Percentiles rank a stretch among this genome's conserved stretches.
Conservation (phyloP, 768 basidiomycete species). For the Lyophyllum semitale region DNA sequence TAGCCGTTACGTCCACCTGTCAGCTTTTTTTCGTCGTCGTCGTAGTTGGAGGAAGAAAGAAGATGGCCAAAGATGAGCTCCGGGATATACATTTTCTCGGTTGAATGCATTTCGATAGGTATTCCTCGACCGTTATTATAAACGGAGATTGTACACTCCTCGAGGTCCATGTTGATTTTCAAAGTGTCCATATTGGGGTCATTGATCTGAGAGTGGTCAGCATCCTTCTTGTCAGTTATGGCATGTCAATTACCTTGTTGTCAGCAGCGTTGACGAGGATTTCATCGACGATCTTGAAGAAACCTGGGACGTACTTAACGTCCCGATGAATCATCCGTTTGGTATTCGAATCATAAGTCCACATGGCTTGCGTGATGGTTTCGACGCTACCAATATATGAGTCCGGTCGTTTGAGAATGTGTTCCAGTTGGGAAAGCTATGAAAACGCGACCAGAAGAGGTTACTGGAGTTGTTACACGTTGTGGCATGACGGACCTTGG, state of each 20-base stretch:
- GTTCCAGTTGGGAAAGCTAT: conserved; percentile 93
- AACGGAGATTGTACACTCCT: conserved; percentile 85
- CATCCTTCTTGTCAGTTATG: neutral
- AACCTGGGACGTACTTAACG: conserved; percentile 92
- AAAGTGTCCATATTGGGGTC: conserved; percentile 89
- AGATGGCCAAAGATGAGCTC: conserved; percentile 97
- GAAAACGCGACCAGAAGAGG: conserved; percentile 1
- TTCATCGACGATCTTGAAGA: conserved; percentile 99
- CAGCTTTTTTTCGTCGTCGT: conserved; percentile 98
- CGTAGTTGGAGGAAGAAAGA: conserved; percentile 93
- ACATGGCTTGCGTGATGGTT: conserved; percentile 82
- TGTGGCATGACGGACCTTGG: conserved; percentile 59
- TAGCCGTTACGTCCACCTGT: conserved; percentile 99
- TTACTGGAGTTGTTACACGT: neutral
- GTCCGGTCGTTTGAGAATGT: conserved; percentile 89
- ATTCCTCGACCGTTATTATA: conserved; percentile 97
- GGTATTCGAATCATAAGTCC: conserved; percentile 86
- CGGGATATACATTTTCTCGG: conserved; percentile 93
- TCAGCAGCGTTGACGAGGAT: conserved; percentile 99
- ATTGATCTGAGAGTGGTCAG: conserved; percentile 65
- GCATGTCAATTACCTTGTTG: conserved; percentile 74
- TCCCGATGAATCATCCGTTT: conserved; percentile 85
- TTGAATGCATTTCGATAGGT: conserved; percentile 93
- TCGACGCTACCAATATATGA: conserved; percentile 98
- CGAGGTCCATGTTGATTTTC: conserved; percentile 84